Conservation (phyloP, 2,329 filamentous ascomycete genomes). For the Diplocarpon rosae region DNA sequence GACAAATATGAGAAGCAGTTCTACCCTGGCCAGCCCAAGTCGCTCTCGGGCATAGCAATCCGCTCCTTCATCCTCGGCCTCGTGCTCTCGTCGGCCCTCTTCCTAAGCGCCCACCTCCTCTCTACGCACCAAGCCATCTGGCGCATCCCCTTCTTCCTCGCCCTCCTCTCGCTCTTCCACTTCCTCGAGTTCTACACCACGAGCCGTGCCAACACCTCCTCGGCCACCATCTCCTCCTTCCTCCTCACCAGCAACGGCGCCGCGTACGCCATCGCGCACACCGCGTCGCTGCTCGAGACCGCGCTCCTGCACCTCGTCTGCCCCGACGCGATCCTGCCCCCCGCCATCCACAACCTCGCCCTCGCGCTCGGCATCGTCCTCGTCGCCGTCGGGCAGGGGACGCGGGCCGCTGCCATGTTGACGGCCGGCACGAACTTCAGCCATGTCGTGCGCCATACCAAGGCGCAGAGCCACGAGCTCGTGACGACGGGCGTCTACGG, state of each 20-base stretch:
- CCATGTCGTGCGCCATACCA: constrained; percentile 66
- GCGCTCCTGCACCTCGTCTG: constrained; percentile 47
- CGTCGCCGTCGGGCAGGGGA: constrained; percentile 58
- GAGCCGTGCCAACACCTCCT: constrained; percentile 67
- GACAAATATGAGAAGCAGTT: constrained; percentile 23
- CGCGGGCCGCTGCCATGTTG: constrained; percentile 76
- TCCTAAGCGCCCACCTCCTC: constrained; percentile 20
- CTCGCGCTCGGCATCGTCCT: constrained; percentile 48
- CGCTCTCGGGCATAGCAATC: constrained; percentile 29
- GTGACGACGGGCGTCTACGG: constrained; percentile 75
- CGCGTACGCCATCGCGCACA: constrained; percentile 75
- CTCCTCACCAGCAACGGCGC: constrained; percentile 77
- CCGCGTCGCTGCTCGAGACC: constrained; percentile 63
- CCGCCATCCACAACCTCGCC: constrained; percentile 29
- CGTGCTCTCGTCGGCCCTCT: constrained; percentile 13
- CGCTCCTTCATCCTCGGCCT: constrained; percentile 28
- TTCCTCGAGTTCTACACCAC: constrained; percentile 95
- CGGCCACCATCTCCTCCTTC: constrained; percentile 65
- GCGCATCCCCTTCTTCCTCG: constrained; percentile 56
- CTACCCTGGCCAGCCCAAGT: constrained; percentile 21
- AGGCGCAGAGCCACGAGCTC: constrained; percentile 59
- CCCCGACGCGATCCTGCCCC: constrained; percentile 28
- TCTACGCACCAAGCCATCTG: constrained; percentile 31
- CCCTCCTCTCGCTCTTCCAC: constrained; percentile 69
- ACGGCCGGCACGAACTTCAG: constrained; percentile 89